Percentiles rank a stretch among this genome's conserved stretches.
Conservation (phyloP, 192 early-diverging fungal species). For the Mortierella claussenii region DNA sequence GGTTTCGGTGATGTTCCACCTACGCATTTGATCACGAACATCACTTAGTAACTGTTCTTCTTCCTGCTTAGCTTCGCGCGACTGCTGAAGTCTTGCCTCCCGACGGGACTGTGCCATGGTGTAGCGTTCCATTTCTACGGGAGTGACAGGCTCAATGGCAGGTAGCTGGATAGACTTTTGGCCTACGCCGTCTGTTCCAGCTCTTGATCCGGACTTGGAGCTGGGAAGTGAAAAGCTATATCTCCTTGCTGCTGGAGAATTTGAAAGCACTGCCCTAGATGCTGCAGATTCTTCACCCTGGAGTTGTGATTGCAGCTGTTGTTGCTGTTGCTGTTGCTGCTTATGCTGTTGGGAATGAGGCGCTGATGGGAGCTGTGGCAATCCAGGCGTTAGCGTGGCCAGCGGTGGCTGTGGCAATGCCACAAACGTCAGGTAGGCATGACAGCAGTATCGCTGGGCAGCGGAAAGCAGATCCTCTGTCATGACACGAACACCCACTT, state of each 20-base stretch:
- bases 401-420: slow-evolving; percentile 50
- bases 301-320: neutral
- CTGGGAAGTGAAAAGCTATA: slow-evolving; percentile 44
- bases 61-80: slow-evolving; percentile 23
- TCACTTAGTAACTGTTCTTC: slow-evolving; percentile 41
- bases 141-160: slow-evolving; percentile 58
- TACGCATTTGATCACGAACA: slow-evolving; percentile 54
- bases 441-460: slow-evolving; percentile 65
- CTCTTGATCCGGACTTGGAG: slow-evolving; percentile 24
- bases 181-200: neutral
- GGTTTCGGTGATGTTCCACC: slow-evolving; percentile 48
- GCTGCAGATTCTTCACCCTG: slow-evolving; percentile 6
- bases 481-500: slow-evolving; percentile 76
- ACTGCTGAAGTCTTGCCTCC: slow-evolving; percentile 49
- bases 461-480: slow-evolving; percentile 70
- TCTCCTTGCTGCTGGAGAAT: slow-evolving; percentile 34
- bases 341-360: neutral
- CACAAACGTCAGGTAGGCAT: slow-evolving; percentile 77
- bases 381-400: slow-evolving; percentile 4
- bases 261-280: slow-evolving; percentile 11
- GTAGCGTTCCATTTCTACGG: slow-evolving; percentile 63
- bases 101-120: slow-evolving; percentile 67
- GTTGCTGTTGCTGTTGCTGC: slow-evolving; percentile 6
- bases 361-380: neutral
- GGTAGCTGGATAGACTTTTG: slow-evolving; percentile 56